Evolutionary conservation across 2,329 filamentous ascomycete species (phyloP), one percentile per base, ranked within the genome.

Genomic region (Nannizzia gypsea): DNA sequence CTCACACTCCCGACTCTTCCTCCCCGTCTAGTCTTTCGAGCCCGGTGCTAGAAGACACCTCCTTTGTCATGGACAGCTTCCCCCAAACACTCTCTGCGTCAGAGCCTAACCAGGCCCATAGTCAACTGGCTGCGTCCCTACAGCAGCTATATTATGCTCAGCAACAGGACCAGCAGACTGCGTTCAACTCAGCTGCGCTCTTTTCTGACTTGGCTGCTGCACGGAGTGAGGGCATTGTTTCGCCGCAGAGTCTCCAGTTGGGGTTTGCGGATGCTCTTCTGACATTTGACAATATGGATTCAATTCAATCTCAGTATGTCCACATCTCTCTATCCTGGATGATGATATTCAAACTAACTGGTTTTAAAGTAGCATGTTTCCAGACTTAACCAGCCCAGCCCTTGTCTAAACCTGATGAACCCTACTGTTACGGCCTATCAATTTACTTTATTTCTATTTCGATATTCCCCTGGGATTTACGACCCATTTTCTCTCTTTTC

Each of bases 1-100:
- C 31, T 36, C 31, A 36, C 28, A 78, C 78, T 64, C 77, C 78
- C 50, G 77, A 80, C 57, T 77, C 74, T 3, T 74, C 75, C 26
- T 61, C 61, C 34, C 38, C 58, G 34, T 42, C 59, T 38, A 59
- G 55, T 34, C 54, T 22, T n/a, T 20, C 59, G 38, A n/a, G 36
- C 34, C 34, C 60, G 50, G 48, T 63, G 70, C 31, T 36, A 6
- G 38, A 42, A 42, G 38, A 42, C 38, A n/a, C n/a, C 13, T 34
- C 11, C 6, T 42, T 42, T 5, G 38, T n/a, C n/a, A 42, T 17
- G 13, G 38, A 42, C n/a, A 42, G n/a, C 3, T 42, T 42, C 38
- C 38, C n/a, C 6, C n/a, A n/a, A 4, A 15, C 38, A 2, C 38
- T 42, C 13, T 42, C 38, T 6, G 17, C 42, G 9, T 46, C 42